Base-by-base conservation (phyloP, 805 yeast genomes). In the Candida coquimbonensis region DNA sequence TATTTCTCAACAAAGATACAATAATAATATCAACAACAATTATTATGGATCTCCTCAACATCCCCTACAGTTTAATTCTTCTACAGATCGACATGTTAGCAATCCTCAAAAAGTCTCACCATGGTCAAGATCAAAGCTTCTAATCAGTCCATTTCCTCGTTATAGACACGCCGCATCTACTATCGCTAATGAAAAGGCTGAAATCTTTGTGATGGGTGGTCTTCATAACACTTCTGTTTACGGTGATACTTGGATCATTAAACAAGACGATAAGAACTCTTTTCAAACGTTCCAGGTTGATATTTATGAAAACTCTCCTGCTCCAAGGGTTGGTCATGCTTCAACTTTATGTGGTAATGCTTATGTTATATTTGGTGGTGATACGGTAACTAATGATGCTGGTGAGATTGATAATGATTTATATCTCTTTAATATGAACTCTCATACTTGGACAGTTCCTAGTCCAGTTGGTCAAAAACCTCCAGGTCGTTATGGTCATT, bases 321-420 rank as follows among this genome's bases (percentile, higher is more conserved):
- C 96, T 17, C 96, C 98, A 32, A 80, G 99, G 56, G 96, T 91
- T 7, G 98, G 98, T 4, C 99, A 93, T 65, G 87, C 96, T 7
- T 76, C 95, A 2, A 85, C 90, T 9, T 72, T 91, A 32, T 83
- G 95, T 49, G 99, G 98, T 13, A 91, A 90, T 60, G 98, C 98
- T 1, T 93, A 83, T 58, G 89, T 93, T 39, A 79, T 93, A 13
- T 91, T 87, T 65, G 99, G 98, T 33, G 99, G 99, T 57, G 99
- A 93, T 62, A 93, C 98, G 1, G 84, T 81, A 42, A 83, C 89
- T 33, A 88, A 84, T 59, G 76, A 75, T 41, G 73, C 74, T 42
- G 88, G 88, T 7, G 80, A 78, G 46, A 81, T 95, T 53, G 99
- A 93, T 66, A 90, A 91, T 65, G 87, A 86, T 60, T 70, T 93